These are phyloP conservation scores for Exophiala viscosa DNA, from an alignment of 2,329 filamentous ascomycete species.

Conservation along the genomic window DNA sequence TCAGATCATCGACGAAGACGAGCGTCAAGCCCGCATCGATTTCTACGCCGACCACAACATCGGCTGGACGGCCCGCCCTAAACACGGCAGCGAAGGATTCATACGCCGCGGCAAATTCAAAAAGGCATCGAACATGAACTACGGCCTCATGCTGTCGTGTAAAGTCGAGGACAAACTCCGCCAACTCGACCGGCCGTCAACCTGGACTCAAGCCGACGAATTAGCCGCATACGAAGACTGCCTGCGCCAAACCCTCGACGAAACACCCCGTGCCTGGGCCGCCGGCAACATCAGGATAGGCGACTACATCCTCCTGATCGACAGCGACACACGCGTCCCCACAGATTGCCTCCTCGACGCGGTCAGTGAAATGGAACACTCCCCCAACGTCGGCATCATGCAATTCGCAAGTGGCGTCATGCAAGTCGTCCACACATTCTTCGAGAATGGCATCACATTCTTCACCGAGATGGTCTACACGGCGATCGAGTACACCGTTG, in stretches of 20 bases:
- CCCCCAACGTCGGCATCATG: conserved; percentile 66
- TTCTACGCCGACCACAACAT: conserved; percentile 51
- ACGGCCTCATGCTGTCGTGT: conserved; percentile 59
- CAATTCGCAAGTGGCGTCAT: conserved; percentile 73
- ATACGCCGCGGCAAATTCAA: conserved; percentile 63
- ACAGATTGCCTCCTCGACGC: conserved; percentile 65
- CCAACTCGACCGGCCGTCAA: background rate
- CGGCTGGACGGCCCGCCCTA: conserved; percentile 48
- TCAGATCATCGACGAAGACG: conserved; percentile 39
- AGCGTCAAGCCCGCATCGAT: conserved; percentile 42
- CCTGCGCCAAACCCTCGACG: conserved; percentile 46
- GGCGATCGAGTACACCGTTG: conserved; percentile 66
- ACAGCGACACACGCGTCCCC: conserved; percentile 67
- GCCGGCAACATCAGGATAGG: conserved; percentile 82
- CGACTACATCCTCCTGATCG: conserved; percentile 69
- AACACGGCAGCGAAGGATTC: conserved; percentile 57
- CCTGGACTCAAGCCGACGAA: conserved; percentile 48
- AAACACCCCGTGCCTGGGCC: conserved; percentile 59
- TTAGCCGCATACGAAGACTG: conserved; percentile 37
- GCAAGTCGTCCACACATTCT: conserved; percentile 68
- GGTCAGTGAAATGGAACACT: conserved; percentile 68
- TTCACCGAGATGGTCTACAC: conserved; percentile 77
- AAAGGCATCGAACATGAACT: conserved; percentile 75
- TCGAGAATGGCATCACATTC: conserved; percentile 73
- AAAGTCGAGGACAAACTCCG: conserved; percentile 59